A percentile compares a stretch with the other conserved stretches of the same genome.
Evolutionary conservation across 305 asterid species (phyloP).

Genomic region (Rubia peregrina): DNA sequence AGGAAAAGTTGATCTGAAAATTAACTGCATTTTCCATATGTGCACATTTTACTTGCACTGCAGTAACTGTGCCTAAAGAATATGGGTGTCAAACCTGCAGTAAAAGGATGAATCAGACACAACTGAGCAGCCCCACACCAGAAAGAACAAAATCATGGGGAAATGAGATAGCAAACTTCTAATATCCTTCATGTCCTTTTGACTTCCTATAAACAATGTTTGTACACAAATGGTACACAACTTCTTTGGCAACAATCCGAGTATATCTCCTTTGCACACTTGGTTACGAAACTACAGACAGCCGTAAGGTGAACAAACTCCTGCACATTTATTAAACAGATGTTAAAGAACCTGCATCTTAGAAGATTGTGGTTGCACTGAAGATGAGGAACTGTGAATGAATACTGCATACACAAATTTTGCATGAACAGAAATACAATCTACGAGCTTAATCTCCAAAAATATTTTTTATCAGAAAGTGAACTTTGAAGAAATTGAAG

Average conservation of each 20-base stretch:
- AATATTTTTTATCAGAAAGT: not conserved
- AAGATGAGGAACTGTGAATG: not conserved
- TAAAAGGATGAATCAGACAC: not conserved
- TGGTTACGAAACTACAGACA: not conserved
- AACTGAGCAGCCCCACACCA: not conserved
- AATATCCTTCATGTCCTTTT: not conserved
- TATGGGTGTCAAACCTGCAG: not conserved
- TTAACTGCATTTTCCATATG: not conserved
- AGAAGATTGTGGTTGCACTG: not conserved
- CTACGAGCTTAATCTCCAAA: not conserved
- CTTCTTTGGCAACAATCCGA: constrained; percentile 1
- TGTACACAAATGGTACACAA: constrained; percentile 1
- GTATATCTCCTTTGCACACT: constrained; percentile 13
- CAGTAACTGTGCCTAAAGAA: not conserved
- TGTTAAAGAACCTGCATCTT: not conserved
- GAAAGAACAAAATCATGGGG: constrained; percentile 14
- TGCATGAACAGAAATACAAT: not conserved
- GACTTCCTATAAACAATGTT: constrained; percentile 8
- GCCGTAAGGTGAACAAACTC: constrained; percentile 1
- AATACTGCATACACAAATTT: not conserved
- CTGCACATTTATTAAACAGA: constrained; percentile 1
- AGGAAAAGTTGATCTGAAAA: not conserved
- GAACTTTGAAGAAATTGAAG: not conserved
- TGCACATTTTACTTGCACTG: constrained; percentile 1
- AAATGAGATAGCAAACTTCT: not conserved